Base-by-base conservation (phyloP, 208 protist species). In the Leishmania turanica region DNA sequence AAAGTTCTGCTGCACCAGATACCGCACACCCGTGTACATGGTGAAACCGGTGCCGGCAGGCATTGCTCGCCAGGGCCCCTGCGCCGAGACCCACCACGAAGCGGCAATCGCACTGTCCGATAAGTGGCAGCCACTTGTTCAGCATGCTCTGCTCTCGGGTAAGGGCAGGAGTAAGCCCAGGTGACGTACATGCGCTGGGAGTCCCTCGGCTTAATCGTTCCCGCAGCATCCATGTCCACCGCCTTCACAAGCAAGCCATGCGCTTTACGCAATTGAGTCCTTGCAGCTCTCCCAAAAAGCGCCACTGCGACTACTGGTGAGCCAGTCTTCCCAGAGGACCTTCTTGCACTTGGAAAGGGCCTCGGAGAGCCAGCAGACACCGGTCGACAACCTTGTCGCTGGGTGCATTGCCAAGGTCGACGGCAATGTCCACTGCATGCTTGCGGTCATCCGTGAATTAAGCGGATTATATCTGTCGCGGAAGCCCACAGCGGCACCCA, bases 141-240 rank as follows among this genome's bases (percentile, higher is more conserved):
- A 93, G 84, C 1, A 71, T 70, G 53, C 68, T 68, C 58, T 87
- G 27, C 66, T 93, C 83, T 2, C 77, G 62, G 0, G 73, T 42
- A 27, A 93, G 74, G 42, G 82, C 62, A 4, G 79, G 77, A 21
- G 86, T 88, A 24, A 93, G 77, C 62, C 88, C 70, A 37, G 85
- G 84, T 42, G 73, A 91, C 90, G 78, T 95, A 92, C 82, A 93
- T 89, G 70, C 91, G 87, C 77, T 92, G 90, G 71, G 92, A 91
- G 79, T 95, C 92, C 72, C 85, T 88, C 8, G 92, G 84, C 9
- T 88, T 93, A 24, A 93, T 60, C 76, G 86, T 89, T 40, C 92
- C 92, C 51, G 93, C 92, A 15, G 87, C 90, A 74, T 95, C 86
- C 81, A 90, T 90, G 86, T 91, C 89, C 27, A 93, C 77, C 3